phyloP scores from a whole-genome alignment of 2,329 filamentous ascomycete species.

The Scortechinia acanthostroma region DNA sequence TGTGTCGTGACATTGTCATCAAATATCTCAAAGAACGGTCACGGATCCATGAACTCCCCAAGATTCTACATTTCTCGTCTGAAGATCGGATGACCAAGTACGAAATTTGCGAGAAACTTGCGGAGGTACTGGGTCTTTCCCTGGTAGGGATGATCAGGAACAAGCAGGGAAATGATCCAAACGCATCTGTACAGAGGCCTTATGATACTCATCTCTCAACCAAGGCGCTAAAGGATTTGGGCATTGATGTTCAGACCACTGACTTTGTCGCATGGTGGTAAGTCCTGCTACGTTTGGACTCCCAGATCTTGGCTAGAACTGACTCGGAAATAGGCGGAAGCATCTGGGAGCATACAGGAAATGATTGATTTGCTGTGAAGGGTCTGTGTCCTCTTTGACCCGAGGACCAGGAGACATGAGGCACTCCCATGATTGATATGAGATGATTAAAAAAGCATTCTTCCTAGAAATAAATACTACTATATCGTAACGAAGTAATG shows the following conservation, averaged over 20 bases:
- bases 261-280: slow-evolving; percentile 79
- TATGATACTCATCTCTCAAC: slow-evolving; percentile 87
- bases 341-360: neutral
- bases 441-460: too few relatives aligned
- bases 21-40: slow-evolving; percentile 53
- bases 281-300: slow-evolving; percentile 51
- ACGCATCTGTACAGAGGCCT: slow-evolving; percentile 67
- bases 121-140: slow-evolving; percentile 71
- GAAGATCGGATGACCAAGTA: slow-evolving; percentile 86
- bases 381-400: too few relatives aligned
- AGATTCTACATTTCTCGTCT: slow-evolving; percentile 75
- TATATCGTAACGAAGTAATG: too few relatives aligned
- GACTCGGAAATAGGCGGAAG: neutral
- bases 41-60: slow-evolving; percentile 45
- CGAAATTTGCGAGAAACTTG: slow-evolving; percentile 74
- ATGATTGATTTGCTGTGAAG: too few relatives aligned
- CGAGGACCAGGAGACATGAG: too few relatives aligned
- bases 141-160: slow-evolving; percentile 63
- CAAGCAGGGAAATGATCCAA: slow-evolving; percentile 65
- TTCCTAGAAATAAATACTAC: too few relatives aligned
- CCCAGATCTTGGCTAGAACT: slow-evolving; percentile 18
- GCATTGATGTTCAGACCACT: slow-evolving; percentile 66
- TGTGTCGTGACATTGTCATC: slow-evolving; percentile 65
- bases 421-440: too few relatives aligned
- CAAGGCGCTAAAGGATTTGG: slow-evolving; percentile 62